These are phyloP conservation scores for Calcarisporium arbuscula DNA, from an alignment of 2,329 filamentous ascomycete genomes.

Conservation along the genomic window DNA sequence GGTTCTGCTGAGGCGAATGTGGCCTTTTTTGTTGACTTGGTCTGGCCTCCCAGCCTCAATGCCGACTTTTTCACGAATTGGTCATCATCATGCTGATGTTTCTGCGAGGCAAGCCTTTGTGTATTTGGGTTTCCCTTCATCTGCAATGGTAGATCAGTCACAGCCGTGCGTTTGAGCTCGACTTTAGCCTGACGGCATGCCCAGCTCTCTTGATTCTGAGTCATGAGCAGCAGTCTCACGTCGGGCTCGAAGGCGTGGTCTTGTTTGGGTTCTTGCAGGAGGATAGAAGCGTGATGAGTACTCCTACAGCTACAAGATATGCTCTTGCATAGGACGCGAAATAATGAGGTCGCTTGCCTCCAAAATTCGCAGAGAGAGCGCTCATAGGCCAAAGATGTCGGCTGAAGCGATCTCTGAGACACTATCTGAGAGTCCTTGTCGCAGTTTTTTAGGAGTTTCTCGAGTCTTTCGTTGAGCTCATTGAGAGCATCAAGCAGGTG, in stretches of 20 bases:
- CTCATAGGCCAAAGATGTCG: constrained; percentile 6
- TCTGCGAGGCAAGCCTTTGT: not conserved
- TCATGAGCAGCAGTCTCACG: not conserved
- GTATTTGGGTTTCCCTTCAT: not conserved
- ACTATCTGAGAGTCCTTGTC: constrained; percentile 11
- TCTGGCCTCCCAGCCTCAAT: not conserved
- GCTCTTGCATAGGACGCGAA: constrained; percentile 13
- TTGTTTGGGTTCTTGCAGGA: constrained; percentile 16
- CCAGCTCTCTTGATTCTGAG: constrained; percentile 6
- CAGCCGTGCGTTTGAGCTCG: too few species aligned
- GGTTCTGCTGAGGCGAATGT: not conserved
- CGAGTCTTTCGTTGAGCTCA: constrained; percentile 14
- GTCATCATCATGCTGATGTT: not conserved
- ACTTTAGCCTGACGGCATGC: too few species aligned
- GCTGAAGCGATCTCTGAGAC: constrained; percentile 1
- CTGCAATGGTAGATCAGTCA: too few species aligned
- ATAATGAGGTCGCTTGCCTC: constrained; percentile 16
- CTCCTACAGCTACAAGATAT: constrained; percentile 18
- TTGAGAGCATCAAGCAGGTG: constrained; percentile 16
- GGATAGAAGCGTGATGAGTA: constrained; percentile 14
- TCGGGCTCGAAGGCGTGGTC: constrained; percentile 14
- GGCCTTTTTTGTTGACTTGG: not conserved
- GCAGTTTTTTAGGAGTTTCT: constrained; percentile 13
- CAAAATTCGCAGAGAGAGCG: constrained; percentile 18
- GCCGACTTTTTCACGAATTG: not conserved